Conservation (phyloP, 345 rosid species). For the Gynandropsis gynandra region DNA sequence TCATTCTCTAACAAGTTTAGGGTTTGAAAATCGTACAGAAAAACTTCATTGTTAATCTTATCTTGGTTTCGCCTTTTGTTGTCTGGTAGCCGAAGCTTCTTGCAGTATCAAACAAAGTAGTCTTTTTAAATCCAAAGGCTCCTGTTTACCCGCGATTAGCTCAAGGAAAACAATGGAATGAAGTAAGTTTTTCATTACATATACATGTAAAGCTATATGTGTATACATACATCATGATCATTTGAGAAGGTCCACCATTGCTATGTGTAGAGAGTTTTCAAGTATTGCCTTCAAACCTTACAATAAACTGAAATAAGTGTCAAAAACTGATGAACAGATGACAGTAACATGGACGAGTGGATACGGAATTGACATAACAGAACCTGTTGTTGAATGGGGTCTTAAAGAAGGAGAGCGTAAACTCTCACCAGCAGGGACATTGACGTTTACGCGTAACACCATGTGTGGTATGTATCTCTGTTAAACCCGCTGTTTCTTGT, state of each 20-base stretch:
- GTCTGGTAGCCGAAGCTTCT: conserved; percentile 54
- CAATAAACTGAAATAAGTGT: neutral
- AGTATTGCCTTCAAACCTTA: neutral
- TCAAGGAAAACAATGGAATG: conserved; percentile 64
- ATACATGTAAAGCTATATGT: too few relatives aligned
- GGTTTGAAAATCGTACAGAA: neutral
- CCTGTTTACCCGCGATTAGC: conserved; percentile 69
- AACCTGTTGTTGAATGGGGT: conserved; percentile 67
- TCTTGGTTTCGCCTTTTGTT: neutral
- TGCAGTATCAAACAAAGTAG: conserved; percentile 51
- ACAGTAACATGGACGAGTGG: conserved; percentile 82
- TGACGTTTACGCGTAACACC: conserved; percentile 40
- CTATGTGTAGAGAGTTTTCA: neutral
- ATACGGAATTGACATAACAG: conserved; percentile 45
- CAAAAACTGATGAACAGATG: conserved; percentile 35
- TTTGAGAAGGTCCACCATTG: too few relatives aligned
- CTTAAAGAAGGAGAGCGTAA: conserved; percentile 32
- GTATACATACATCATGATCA: too few relatives aligned
- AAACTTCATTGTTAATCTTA: neutral
- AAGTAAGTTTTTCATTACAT: conserved; percentile 32
- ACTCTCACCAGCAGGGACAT: conserved; percentile 56
- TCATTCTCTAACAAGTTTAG: conserved; percentile 1
- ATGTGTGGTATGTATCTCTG: conserved; percentile 48
- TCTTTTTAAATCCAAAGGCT: conserved; percentile 54
- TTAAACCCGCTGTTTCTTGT: neutral